phyloP scores from a whole-genome alignment of 345 rosid species.

The Populus deltoides region DNA sequence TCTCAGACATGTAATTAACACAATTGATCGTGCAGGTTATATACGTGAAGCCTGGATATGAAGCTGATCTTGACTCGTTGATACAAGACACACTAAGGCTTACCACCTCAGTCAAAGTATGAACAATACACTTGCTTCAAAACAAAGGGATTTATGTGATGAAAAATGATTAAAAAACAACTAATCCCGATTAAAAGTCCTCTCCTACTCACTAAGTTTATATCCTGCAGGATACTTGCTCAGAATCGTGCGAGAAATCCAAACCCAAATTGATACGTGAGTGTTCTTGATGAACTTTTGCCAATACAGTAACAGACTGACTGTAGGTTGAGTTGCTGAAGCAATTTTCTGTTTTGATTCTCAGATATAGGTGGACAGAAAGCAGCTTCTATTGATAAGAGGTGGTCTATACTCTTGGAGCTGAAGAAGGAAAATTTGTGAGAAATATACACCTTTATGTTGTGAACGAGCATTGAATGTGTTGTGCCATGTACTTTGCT shows the following conservation, averaged over 20 bases:
- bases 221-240: conserved; percentile 60
- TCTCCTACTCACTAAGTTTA: background rate
- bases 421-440: conserved; percentile 38
- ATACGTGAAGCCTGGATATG: conserved; percentile 73
- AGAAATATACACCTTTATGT: background rate
- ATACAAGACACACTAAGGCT: conserved; percentile 73
- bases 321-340: too few species aligned
- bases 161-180: background rate
- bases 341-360: background rate
- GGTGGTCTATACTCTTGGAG: conserved; percentile 79
- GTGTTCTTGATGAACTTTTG: background rate
- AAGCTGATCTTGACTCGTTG: conserved; percentile 76
- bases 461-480: too few species aligned
- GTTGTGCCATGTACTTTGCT: too few species aligned
- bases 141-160: too few species aligned
- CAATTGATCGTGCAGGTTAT: conserved; percentile 51
- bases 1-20: conserved; percentile 8
- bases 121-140: background rate
- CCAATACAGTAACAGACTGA: background rate
- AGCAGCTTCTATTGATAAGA: conserved; percentile 56
- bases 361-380: conserved; percentile 52
- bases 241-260: conserved; percentile 65
- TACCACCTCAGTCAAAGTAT: conserved; percentile 45
- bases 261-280: conserved; percentile 59
- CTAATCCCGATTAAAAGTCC: background rate